Evolutionary conservation across 2,329 filamentous ascomycete species (phyloP).

Genomic region (Epichloe elymi): DNA sequence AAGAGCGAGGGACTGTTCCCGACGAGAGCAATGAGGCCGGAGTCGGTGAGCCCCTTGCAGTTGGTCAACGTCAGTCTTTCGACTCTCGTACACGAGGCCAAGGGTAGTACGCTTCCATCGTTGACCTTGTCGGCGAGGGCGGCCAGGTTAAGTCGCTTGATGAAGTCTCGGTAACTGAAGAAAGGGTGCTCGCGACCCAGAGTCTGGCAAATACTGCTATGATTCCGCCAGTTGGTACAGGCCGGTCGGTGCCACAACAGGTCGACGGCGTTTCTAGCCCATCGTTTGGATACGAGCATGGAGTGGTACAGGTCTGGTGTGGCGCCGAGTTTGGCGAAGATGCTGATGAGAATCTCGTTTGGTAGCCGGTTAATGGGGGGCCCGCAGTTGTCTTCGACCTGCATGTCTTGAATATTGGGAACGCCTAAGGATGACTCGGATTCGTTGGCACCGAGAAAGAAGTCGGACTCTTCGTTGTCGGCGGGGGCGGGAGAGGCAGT

Average conservation of each 20-base stretch:
- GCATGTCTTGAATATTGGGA: conserved; percentile 63
- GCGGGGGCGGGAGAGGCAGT: conserved; percentile 62
- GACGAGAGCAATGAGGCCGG: conserved; percentile 67
- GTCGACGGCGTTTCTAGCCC: conserved; percentile 86
- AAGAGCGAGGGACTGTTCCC: conserved; percentile 68
- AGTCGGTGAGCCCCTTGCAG: conserved; percentile 74
- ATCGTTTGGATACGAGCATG: conserved; percentile 88
- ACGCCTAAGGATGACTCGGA: conserved; percentile 84
- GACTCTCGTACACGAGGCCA: conserved; percentile 76
- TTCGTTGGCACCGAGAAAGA: conserved; percentile 79
- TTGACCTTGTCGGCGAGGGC: conserved; percentile 61
- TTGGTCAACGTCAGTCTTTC: conserved; percentile 88
- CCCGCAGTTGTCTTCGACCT: conserved; percentile 52
- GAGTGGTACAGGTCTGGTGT: conserved; percentile 70
- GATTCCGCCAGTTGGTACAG: conserved; percentile 75
- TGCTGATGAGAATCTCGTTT: conserved; percentile 85
- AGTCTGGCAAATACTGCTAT: conserved; percentile 68
- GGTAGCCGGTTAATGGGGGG: conserved; percentile 80
- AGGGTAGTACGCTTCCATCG: conserved; percentile 76
- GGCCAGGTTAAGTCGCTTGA: conserved; percentile 85
- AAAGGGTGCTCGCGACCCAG: conserved; percentile 60
- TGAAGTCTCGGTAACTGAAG: conserved; percentile 80
- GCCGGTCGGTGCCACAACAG: conserved; percentile 89
- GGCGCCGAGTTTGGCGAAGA: conserved; percentile 72
- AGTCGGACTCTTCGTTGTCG: conserved; percentile 87